A percentile compares a stretch with the other conserved stretches of the same genome.
phyloP scores from a whole-genome alignment of 441 rosid genomes.

The Adansonia rubrostipa region DNA sequence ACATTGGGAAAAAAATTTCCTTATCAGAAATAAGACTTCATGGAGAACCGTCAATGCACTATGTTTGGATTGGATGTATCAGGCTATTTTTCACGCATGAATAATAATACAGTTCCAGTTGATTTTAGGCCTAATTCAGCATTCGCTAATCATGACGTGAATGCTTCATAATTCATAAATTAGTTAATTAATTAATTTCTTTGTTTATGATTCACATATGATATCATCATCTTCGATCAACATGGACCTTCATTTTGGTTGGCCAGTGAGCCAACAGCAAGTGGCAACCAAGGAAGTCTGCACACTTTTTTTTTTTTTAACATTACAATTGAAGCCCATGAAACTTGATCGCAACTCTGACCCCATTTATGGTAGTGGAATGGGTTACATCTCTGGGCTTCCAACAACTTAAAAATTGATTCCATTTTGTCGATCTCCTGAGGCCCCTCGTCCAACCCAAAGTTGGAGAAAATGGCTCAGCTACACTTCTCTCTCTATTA shows the following conservation, averaged over 20 bases:
- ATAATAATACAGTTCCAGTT: neutral
- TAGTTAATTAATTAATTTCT: neutral
- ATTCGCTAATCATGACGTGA: conserved; percentile 17
- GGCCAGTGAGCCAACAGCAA: neutral
- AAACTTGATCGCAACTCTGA: no score
- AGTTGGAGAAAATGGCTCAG: no score
- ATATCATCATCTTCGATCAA: neutral
- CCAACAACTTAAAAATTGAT: neutral
- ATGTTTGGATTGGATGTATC: conserved; percentile 16
- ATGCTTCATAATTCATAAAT: neutral
- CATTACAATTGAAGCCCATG: neutral
- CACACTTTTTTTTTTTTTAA: neutral
- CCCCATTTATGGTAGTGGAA: neutral
- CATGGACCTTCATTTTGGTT: neutral
- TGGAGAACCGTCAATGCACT: neutral
- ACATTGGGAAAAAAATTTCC: neutral
- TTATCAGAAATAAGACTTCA: neutral
- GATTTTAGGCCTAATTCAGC: conserved; percentile 3
- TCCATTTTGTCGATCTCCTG: neutral
- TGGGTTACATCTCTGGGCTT: neutral
- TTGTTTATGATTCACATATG: no score
- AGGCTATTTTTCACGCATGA: neutral
- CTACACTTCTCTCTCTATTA: no score
- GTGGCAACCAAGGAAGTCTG: neutral
- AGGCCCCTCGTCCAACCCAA: neutral